phyloP scores from a whole-genome alignment of 2,329 filamentous ascomycete genomes.

The Fusarium begoniae region DNA sequence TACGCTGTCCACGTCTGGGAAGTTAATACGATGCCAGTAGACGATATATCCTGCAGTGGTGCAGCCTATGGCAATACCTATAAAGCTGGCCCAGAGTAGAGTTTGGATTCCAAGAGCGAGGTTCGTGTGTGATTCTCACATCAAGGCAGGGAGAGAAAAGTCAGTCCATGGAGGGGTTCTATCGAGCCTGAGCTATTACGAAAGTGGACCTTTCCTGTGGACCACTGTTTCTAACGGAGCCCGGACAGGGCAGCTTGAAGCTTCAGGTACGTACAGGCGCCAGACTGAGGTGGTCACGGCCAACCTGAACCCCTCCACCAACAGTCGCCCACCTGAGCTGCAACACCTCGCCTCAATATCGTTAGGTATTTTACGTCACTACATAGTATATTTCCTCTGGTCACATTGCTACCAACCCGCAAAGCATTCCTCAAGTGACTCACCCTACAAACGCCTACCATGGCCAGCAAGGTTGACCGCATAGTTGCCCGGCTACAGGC shows the following conservation, averaged over 20 bases:
- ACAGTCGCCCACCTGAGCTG: slow-evolving; percentile 10
- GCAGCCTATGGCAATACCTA: too few relatives aligned
- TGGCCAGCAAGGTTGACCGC: slow-evolving; percentile 54
- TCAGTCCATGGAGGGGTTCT: background rate
- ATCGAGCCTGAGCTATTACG: background rate
- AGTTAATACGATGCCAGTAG: background rate
- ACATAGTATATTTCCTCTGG: background rate
- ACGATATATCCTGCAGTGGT: background rate
- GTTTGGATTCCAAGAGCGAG: background rate
- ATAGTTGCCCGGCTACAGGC: slow-evolving; percentile 76
- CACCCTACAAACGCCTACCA: slow-evolving; percentile 24
- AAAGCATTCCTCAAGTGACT: background rate
- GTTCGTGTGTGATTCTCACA: background rate
- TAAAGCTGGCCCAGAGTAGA: background rate
- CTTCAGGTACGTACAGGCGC: slow-evolving; percentile 13
- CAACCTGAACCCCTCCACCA: slow-evolving; percentile 36
- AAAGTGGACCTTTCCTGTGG: slow-evolving; percentile 19
- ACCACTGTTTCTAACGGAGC: background rate
- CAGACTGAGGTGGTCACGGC: background rate
- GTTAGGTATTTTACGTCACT: slow-evolving; percentile 35
- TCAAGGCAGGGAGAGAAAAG: background rate
- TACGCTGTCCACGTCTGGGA: background rate
- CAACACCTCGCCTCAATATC: slow-evolving; percentile 17
- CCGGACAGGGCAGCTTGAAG: background rate
- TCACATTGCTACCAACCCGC: background rate